Conservation (phyloP, 345 rosid genomes). For the Eutrema japonicum region DNA sequence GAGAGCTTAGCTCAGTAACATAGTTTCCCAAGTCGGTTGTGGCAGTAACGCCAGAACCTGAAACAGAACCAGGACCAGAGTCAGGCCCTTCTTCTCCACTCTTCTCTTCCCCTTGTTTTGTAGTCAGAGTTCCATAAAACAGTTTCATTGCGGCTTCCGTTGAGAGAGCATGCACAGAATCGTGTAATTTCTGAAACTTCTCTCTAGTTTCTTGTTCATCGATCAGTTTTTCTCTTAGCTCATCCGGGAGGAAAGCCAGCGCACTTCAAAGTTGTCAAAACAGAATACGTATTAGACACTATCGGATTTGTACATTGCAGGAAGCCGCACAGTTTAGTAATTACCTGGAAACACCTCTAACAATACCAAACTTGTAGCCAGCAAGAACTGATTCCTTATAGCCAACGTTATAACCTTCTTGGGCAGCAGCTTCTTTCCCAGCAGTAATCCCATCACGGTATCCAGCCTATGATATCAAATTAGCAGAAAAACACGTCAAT, state of each 20-base stretch:
- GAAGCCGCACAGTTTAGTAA: background rate
- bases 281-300: background rate
- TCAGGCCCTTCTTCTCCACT: conserved; percentile 35
- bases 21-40: conserved; percentile 43
- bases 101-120: conserved; percentile 43
- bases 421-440: conserved; percentile 75
- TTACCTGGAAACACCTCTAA: conserved; percentile 83
- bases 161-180: conserved; percentile 54
- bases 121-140: conserved; percentile 30
- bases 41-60: background rate
- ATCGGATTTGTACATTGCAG: background rate
- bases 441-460: conserved; percentile 83
- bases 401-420: conserved; percentile 67
- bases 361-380: conserved; percentile 63
- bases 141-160: conserved; percentile 58
- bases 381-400: no score
- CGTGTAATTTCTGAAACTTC: conserved; percentile 49
- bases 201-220: conserved; percentile 55
- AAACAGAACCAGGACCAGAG: conserved; percentile 33
- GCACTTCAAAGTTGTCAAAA: conserved; percentile 23
- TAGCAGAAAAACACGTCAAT: background rate
- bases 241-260: conserved; percentile 64
- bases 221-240: conserved; percentile 53
- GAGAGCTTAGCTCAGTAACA: conserved; percentile 55
- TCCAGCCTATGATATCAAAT: conserved; percentile 57